phyloP scores from a whole-genome alignment of 768 basidiomycete genomes.

The Pulveroboletus frians region DNA sequence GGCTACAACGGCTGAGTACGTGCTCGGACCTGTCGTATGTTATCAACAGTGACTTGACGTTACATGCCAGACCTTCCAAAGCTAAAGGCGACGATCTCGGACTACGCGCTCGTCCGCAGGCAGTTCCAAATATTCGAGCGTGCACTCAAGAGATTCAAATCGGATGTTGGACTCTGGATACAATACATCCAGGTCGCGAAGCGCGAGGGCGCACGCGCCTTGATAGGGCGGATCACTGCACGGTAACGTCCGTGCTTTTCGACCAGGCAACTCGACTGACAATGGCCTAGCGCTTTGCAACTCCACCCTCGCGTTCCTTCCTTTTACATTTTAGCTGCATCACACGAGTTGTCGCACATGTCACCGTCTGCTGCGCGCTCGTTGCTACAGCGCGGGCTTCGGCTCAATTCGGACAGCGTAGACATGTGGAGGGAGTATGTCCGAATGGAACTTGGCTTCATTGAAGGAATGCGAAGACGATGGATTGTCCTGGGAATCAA shows the following conservation, averaged over 20 bases:
- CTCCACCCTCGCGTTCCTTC: constrained; percentile 74
- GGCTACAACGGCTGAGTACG: constrained; percentile 68
- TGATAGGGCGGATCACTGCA: constrained; percentile 79
- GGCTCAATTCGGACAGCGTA: constrained; percentile 65
- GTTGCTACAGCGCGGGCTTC: constrained; percentile 79
- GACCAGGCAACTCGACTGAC: constrained; percentile 4
- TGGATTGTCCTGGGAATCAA: constrained; percentile 76
- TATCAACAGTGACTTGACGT: not conserved
- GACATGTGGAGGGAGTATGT: constrained; percentile 89
- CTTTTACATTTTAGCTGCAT: constrained; percentile 80
- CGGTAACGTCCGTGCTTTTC: constrained; percentile 43
- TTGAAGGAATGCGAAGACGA: constrained; percentile 71
- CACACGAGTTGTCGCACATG: constrained; percentile 70
- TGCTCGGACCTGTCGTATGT: constrained; percentile 1
- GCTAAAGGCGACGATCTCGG: constrained; percentile 59
- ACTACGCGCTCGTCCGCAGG: constrained; percentile 78
- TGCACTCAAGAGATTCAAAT: constrained; percentile 82
- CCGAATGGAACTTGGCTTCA: constrained; percentile 83
- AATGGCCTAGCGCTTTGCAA: constrained; percentile 63
- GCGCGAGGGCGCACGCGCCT: constrained; percentile 67
- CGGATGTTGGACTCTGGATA: constrained; percentile 81
- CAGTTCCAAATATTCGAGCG: constrained; percentile 91
- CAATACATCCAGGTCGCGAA: constrained; percentile 86
- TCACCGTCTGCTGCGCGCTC: constrained; percentile 78
- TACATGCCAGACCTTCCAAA: constrained; percentile 27